These are phyloP conservation scores for Pythium periplocum DNA, from an alignment of 352 stramenopile species.

Conservation along the genomic window DNA sequence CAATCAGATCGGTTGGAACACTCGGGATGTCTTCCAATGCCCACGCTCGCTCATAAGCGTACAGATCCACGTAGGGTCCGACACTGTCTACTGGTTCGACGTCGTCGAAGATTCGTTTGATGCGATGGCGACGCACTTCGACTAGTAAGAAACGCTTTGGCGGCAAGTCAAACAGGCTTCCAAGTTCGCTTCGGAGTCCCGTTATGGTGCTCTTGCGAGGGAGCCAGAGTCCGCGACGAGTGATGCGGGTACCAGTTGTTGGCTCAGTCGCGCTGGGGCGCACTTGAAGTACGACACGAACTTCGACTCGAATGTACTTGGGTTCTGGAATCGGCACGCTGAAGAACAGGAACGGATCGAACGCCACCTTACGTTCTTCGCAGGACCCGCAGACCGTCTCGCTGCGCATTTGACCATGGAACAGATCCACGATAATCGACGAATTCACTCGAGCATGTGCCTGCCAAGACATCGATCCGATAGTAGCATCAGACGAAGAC, in stretches of 20 bases:
- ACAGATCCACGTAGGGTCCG: constrained; percentile 28
- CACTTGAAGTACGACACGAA: constrained; percentile 60
- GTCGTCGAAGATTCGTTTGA: constrained; percentile 64
- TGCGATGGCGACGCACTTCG: constrained; percentile 61
- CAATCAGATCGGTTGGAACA: constrained; percentile 20
- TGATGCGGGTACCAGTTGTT: constrained; percentile 3
- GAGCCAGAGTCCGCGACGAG: constrained; percentile 48
- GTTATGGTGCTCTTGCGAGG: constrained; percentile 36
- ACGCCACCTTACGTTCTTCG: constrained; percentile 91
- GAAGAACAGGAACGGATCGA: constrained; percentile 95
- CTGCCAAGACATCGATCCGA: constrained; percentile 90
- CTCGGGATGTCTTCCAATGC: constrained; percentile 48
- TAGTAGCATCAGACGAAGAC: constrained; percentile 34
- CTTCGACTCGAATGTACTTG: constrained; percentile 60
- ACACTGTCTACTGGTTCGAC: constrained; percentile 54
- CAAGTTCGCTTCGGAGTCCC: constrained; percentile 46
- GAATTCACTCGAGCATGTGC: constrained; percentile 91
- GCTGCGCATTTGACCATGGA: constrained; percentile 93
- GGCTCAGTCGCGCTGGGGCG: constrained; percentile 11
- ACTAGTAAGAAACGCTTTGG: constrained; percentile 61
- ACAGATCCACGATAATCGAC: constrained; percentile 94
- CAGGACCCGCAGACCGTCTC: constrained; percentile 93
- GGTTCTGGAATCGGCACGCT: constrained; percentile 92
- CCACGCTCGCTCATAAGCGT: constrained; percentile 68
- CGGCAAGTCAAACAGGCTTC: constrained; percentile 24